Conservation (phyloP, 129 eudicot species). For the Silybum marianum region DNA sequence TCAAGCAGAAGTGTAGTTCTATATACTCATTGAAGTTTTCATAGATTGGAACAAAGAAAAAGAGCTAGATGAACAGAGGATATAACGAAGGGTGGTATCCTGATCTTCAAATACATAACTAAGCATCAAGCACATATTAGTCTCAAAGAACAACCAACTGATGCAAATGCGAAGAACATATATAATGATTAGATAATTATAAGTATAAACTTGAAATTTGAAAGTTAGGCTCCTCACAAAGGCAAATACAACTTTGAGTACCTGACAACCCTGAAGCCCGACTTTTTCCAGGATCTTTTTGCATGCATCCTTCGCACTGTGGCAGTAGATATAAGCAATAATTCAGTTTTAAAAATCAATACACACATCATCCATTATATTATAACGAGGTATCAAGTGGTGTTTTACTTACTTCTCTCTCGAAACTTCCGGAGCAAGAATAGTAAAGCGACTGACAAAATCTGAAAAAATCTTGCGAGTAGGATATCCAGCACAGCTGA, state of each 20-base stretch:
- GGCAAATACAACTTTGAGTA: conserved; percentile 26
- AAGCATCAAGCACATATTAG: background rate
- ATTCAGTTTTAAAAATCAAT: conserved; percentile 10
- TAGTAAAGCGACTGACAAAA: conserved; percentile 74
- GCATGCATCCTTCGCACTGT: conserved; percentile 70
- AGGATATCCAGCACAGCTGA: conserved; percentile 99
- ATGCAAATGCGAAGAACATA: background rate
- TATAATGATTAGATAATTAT: background rate
- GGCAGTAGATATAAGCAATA: conserved; percentile 40
- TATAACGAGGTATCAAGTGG: background rate
- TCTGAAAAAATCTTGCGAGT: conserved; percentile 86
- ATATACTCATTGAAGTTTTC: background rate
- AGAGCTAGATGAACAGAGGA: background rate
- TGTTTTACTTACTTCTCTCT: conserved; percentile 68
- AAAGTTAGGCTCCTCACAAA: background rate
- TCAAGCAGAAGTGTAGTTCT: no score
- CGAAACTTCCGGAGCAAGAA: conserved; percentile 83
- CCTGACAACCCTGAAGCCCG: conserved; percentile 84
- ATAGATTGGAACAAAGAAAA: background rate
- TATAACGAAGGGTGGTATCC: background rate
- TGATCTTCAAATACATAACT: background rate
- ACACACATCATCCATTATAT: background rate
- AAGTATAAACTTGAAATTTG: background rate
- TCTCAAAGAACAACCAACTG: background rate
- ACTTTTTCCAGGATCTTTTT: conserved; percentile 73